Evolutionary conservation across 2,329 filamentous ascomycete species (phyloP).

Genomic region (Tolypocladium endophyticum): DNA sequence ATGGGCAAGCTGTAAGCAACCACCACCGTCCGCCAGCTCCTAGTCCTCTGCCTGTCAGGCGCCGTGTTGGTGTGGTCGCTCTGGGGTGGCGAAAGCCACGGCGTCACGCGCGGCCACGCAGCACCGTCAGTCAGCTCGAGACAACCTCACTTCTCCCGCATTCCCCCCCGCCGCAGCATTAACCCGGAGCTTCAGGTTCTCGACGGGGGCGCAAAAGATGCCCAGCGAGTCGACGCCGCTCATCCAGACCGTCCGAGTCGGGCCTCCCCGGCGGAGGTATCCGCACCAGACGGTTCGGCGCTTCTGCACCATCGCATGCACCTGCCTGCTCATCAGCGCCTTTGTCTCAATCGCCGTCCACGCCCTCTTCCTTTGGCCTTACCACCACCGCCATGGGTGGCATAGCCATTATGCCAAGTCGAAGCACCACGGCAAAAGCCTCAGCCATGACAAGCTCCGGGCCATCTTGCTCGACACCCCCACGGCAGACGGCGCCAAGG

Average conservation of each 20-base stretch:
- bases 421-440: conserved; percentile 13
- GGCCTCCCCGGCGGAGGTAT: conserved; percentile 42
- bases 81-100: not conserved
- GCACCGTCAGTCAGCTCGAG: not conserved
- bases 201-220: conserved; percentile 15
- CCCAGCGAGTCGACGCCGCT: conserved; percentile 53
- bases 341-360: conserved; percentile 39
- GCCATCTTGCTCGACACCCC: conserved; percentile 49
- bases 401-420: conserved; percentile 16
- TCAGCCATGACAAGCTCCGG: conserved; percentile 40
- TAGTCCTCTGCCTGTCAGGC: not conserved
- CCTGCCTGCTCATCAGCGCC: conserved; percentile 41
- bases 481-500: conserved; percentile 43
- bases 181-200: not conserved
- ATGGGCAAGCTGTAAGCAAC: conserved; percentile 6
- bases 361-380: conserved; percentile 29
- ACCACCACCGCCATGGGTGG: conserved; percentile 20
- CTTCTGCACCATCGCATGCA: conserved; percentile 52
- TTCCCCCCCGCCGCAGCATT: not conserved
- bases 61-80: not conserved
- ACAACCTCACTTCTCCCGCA: not conserved
- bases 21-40: not conserved
- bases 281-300: conserved; percentile 51
- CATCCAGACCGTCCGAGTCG: conserved; percentile 50
- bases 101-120: not conserved